Base-by-base conservation (phyloP, 2,329 filamentous ascomycete genomes). In the Monosporascus sp. region DNA sequence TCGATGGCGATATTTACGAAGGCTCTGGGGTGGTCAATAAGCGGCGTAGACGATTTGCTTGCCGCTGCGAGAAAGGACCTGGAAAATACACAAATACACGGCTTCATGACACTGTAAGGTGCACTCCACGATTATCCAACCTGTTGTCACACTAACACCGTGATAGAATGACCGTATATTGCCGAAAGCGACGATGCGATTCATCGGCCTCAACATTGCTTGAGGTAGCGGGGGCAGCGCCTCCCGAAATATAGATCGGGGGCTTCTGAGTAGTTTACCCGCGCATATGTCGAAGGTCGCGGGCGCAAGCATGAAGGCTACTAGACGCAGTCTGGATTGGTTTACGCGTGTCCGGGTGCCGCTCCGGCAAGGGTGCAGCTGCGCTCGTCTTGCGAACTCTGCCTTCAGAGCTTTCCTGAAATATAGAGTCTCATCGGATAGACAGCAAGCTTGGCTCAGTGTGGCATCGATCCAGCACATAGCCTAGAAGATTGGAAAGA, bases 41-140 rank as follows among this genome's bases (percentile, higher is more conserved):
- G 64, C 5, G 53, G 59, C 5, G 52, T 65, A 3, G 56, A 65
- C 31, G 54, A 50, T 9, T 52, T 68, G 7, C 37, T 68, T 7
- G 41, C 52, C 17, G 59, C 59, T 17, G 58, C 63, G 27, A 58
- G 58, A 41, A 60, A 57, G 48, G 63, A 66, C 40, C 59, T 63
- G n/a, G 60, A 56, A 27, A 61, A 68, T 48, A 60, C 63, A 35
- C 58, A 55, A 22, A 62, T 65, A 24, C 65, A 68, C 40, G 64
- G 62, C 5, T 68, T 61, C 47, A 62, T 65, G 55, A 67, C 64
- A 9, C 43, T 68, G 65, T 68, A 55, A 58, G 65, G 17, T n/a
- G 22, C 44, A 46, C 37, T 46, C 35, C 7, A 11, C 5, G 16
- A 3, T 35, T 38, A 3, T 11, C 24, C 14, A n/a, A 52, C 37